Base-by-base conservation (phyloP, 108 stramenopile genomes). In the Seminavis robusta region DNA sequence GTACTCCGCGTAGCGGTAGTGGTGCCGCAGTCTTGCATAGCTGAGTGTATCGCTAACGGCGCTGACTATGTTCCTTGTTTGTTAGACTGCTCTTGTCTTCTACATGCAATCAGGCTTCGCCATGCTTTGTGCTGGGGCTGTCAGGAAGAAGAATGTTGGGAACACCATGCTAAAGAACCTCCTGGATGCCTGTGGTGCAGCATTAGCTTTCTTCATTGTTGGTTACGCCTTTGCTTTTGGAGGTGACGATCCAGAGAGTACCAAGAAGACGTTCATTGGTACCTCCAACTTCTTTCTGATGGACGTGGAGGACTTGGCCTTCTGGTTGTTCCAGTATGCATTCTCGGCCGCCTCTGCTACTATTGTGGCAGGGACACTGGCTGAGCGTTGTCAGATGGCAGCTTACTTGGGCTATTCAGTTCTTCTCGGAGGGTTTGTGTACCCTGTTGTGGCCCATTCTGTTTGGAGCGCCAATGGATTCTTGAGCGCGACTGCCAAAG, bases 151-250 rank as follows among this genome's bases (percentile, higher is more conserved):
- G 65, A 94, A 95, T 63, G 80, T 87, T 21, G 73, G 87, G 57
- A 95, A 95, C 59, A 80, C 83, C 52, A 74, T 95, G 73, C 65
- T 95, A 16, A 94, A 95, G 73, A 95, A 95, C 59, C 42, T 95
- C n/a, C 56, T 94, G 36, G 94, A 95, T 67, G 83, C 83, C 6
- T 89, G 88, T 52, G 84, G 90, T 33, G 88, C 79, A 24, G 73
- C 88, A 8, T 8, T 92, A 19, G 76, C 74, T 44, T 95, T 86
- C 54, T 95, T 60, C 45, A 23, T 58, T n/a, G 52, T 95, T 51
- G 94, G 94, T 16, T 89, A 74, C 47, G 89, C 86, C 42, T 78
- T 94, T 60, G 88, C 93, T 1, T 84, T 71, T 57, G 93, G 93
- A 45, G 77, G 57, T 15, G 54, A 46, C 33, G 66, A 59, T 25